Evolutionary conservation across 2,329 filamentous ascomycete species (phyloP), one percentile per base, ranked within the genome.

Genomic region (Ophiostoma triangulosporum): DNA sequence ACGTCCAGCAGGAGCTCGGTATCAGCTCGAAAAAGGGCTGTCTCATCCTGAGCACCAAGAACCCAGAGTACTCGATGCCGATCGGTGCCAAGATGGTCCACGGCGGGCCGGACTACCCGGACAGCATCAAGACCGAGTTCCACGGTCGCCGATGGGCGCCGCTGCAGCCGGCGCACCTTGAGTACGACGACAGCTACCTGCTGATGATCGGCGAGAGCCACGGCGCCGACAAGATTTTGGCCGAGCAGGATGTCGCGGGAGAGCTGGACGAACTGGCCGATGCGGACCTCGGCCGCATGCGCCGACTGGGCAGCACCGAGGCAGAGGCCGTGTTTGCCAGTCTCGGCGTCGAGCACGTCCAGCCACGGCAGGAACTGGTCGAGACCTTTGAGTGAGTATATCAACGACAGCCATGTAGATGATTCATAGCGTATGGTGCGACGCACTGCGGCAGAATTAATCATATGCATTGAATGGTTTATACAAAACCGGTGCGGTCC

Each of bases 1-100:
- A 88, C 50, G 74, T 93, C 0, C 88, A 95, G 66, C 73, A 78
- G 36, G 81, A 88, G 54, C 73, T 95, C 12, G 88, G 89, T 0
- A 65, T 95, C 6, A 14, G 22, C 33, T 73, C 75, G 36, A 68
- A 78, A 31, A 80, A 83, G 59, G 88, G 86, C 1, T 87, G 84
- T 64, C 95, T 89, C 66, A 76, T 91, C 51, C 67, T 91, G 1
- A 43, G 38, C 20, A 43, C 20, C 9, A 43, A 43, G 20, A 43
- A 26, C 20, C 38, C 38, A 7, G 38, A 43, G 4, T 43, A 24
- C 6, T 22, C 36, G 3, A 40, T 43, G 38, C 17, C 38, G 20
- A 43, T 43, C 73, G 72, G 46, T 69, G 94, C 1, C 79, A 80
- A 0, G 70, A 86, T 55, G 54, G 50, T 52, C n/a, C 43, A 46